Conservation (phyloP, 2,329 filamentous ascomycete genomes). For the Alternaria panax region DNA sequence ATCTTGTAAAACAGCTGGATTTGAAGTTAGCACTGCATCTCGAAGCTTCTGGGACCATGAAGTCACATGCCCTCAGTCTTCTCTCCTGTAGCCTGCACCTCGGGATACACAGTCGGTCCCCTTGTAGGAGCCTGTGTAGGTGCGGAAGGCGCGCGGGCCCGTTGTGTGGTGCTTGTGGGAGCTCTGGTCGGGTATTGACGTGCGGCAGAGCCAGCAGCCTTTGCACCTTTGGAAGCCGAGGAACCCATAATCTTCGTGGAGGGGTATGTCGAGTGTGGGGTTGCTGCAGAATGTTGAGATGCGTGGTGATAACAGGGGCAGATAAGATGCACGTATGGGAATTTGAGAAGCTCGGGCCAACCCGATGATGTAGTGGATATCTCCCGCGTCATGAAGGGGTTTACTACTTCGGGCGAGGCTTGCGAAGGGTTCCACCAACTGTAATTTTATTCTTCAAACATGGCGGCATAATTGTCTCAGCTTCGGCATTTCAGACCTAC, state of each 20-base stretch:
- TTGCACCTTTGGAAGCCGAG: constrained; percentile 64
- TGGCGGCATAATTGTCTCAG: neutral
- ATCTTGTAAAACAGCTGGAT: constrained; percentile 65
- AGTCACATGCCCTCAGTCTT: constrained; percentile 50
- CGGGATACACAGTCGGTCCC: constrained; percentile 53
- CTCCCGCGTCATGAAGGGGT: neutral
- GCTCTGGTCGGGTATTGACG: constrained; percentile 64
- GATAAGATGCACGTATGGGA: constrained; percentile 22
- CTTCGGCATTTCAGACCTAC: neutral
- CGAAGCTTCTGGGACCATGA: neutral
- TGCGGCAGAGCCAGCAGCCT: constrained; percentile 58
- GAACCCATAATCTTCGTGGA: constrained; percentile 60
- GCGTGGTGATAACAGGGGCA: constrained; percentile 30
- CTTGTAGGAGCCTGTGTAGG: constrained; percentile 36
- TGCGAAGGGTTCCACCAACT: constrained; percentile 1
- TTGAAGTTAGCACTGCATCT: neutral
- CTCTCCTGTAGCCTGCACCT: constrained; percentile 47
- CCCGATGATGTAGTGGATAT: constrained; percentile 13
- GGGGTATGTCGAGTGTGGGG: constrained; percentile 18
- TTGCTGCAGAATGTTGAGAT: constrained; percentile 31
- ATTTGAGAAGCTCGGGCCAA: constrained; percentile 12
- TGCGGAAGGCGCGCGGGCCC: constrained; percentile 39
- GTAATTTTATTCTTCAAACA: neutral
- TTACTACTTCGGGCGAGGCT: constrained; percentile 2
- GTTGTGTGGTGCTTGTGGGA: constrained; percentile 47